Evolutionary conservation across 2,329 filamentous ascomycete species (phyloP), one percentile per base, ranked within the genome.

Genomic region (Pseudogymnoascus sp.): DNA sequence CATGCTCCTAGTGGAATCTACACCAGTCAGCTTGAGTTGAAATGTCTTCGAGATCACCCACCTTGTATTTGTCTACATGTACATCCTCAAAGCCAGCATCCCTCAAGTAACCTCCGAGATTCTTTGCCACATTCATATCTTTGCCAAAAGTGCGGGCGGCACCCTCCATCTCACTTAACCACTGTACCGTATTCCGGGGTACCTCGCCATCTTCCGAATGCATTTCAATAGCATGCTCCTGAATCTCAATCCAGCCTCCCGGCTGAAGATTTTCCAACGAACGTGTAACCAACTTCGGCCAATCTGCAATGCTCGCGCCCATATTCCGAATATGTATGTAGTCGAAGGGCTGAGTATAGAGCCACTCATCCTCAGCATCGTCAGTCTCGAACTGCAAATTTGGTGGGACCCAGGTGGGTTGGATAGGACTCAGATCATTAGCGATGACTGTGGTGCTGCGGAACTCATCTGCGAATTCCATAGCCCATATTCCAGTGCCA

Each of bases 71-170:
- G 16, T 61, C 59, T 41, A 68, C 66, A 3, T 19, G 61, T 1
- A 70, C 64, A 4, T 65, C 62, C 40, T 65, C 61, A 74, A 80
- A 81, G 0, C 78, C 78, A 1, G 71, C 70, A 2, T 74, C 71
- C 6, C 65, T 60, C 6, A 73, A 66, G 72, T 73, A 77, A 3
- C 60, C 33, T 50, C 66, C 68, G 2, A 68, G 59, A 26, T 63
- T 50, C 7, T 38, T 41, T 0, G 66, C 69, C 6, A 69, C 63
- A 16, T 67, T 62, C n/a, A 71, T 66, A 1, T 62, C 65, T 5
- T 65, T 65, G 68, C 73, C 77, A 60, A 75, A 76, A 38, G 65
- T 72, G 28, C 74, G 66, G 28, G 82, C 65, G 3, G 69, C 68
- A 31, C 66, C 62, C 5, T 64, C 62, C 3, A 70, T 40, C 0